Percentiles rank a stretch among this genome's conserved stretches.
phyloP scores from a whole-genome alignment of 257 asterid genomes.

The Ilex aquifolium region DNA sequence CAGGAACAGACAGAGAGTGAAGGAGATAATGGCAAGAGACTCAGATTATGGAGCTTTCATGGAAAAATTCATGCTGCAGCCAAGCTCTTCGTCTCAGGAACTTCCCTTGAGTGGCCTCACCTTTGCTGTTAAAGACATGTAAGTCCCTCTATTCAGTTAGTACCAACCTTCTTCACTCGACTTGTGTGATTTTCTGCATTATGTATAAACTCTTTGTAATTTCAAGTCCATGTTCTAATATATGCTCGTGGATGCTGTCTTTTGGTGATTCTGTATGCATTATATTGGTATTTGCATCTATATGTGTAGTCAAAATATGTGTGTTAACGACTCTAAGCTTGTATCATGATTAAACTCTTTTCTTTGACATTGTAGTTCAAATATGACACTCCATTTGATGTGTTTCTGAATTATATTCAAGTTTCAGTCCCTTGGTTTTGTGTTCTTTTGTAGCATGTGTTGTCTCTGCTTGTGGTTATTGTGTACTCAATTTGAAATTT shows the following conservation, averaged over 20 bases:
- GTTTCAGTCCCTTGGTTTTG: not conserved
- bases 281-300: too few species aligned
- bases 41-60: conserved; percentile 64
- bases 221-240: too few species aligned
- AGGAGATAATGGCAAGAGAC: conserved; percentile 36
- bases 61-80: conserved; percentile 49
- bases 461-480: not conserved
- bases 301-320: too few species aligned
- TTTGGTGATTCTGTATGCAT: too few species aligned
- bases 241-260: too few species aligned
- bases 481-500: not conserved
- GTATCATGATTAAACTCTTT: too few species aligned
- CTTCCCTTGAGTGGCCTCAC: conserved; percentile 59
- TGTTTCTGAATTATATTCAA: too few species aligned
- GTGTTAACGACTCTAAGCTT: too few species aligned
- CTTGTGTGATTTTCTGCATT: not conserved
- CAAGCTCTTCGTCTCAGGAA: conserved; percentile 33
- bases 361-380: too few species aligned
- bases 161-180: not conserved
- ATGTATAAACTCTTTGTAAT: too few species aligned
- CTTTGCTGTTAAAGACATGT: conserved; percentile 92
- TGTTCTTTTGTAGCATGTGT: not conserved
- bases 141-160: conserved; percentile 9
- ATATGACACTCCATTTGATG: too few species aligned
- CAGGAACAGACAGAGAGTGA: not conserved